Base-by-base conservation (phyloP, 2,329 filamentous ascomycete species). In the Claviceps capensis region DNA sequence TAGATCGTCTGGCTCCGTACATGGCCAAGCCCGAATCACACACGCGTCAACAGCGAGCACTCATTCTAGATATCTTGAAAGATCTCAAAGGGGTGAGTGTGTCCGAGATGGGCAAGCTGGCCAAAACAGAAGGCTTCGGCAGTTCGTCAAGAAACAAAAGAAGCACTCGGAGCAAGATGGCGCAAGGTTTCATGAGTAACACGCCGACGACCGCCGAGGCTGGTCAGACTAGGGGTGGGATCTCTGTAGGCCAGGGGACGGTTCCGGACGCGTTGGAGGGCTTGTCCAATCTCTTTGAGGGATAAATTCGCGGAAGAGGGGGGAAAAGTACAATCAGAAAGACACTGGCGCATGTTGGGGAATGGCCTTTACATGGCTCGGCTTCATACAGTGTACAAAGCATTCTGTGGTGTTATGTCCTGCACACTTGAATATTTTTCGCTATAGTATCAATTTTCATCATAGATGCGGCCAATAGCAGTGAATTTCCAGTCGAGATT, bases 61-160 rank as follows among this genome's bases (percentile, higher is more conserved):
- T 94, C 23, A 81, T 98, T 16, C 71, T 98, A 8, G 88, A 95
- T 56, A 71, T 98, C 16, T 73, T 98, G 22, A 86, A 89, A 59
- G 84, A 89, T 44, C 76, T 98, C 6, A 83, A 95, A 58, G 93
- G 93, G 0, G 83, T 97, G 5, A 91, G 89, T 60, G 87, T 98
- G 52, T 87, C 90, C 7, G 93, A 98, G 68, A 86, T 93, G 72
- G 93, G 93, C 26, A 93, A 88, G 67, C 81, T 98, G 6, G 73
- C 69, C 49, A 81, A 81, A 65, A 75, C 71, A 46, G 67, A 67
- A 13, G 69, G 69, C 14, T 62, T 70, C 34, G 62, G 61, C 6
- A 56, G 49, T 23, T 53, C 61, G n/a, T 49, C 53, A 6, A 59
- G 59, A 42, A 53, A 57, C 26, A 67, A 65, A 54, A 61, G 58